Base-by-base conservation (phyloP, 257 asterid species). In the Nicotiana noctiflora region DNA sequence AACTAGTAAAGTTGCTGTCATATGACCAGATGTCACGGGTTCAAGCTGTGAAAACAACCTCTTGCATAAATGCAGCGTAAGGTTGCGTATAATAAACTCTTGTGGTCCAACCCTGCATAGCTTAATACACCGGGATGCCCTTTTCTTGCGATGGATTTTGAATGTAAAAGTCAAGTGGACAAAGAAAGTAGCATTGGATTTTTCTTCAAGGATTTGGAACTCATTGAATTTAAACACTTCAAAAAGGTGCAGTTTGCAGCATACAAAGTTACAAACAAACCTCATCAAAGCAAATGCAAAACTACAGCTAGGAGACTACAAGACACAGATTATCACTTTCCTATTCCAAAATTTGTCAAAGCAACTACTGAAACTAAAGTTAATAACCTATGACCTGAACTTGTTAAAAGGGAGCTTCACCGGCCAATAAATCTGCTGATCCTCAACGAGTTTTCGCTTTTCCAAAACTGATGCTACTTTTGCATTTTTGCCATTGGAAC, bases 391-490 rank as follows among this genome's bases (percentile, higher is more conserved):
- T 37, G 82, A 77, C 79, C 81, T 44, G 83, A 82, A 75, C 49
- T 70, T 74, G 72, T 83, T 66, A 81, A 84, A 79, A 4, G 81
- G 86, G 60, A 66, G 74, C 84, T 86, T 68, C 80, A 61, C 18
- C n/a, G 80, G 86, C 83, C 63, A 79, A 81, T 53, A 81, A 29
- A 61, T 17, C 78, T 57, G 89, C 55, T 57, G 51, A 40, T 85
- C 81, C 81, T 86, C 84, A 51, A 27, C 81, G 0, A 62, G 79
- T 79, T 89, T 84, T 44, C 85, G 37, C 75, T 84, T 84, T 55
- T 62, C 82, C 52, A 72, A 59, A 4, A 37, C 60, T 18, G 61
- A 77, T 32, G 80, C 88, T 44, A 77, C 61, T 67, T 66, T 31
- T 80, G 60, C 70, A 82, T 49, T 82, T 25, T 44, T 85, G 13